phyloP scores from a whole-genome alignment of 345 rosid genomes.

The Physaria fendleri region DNA sequence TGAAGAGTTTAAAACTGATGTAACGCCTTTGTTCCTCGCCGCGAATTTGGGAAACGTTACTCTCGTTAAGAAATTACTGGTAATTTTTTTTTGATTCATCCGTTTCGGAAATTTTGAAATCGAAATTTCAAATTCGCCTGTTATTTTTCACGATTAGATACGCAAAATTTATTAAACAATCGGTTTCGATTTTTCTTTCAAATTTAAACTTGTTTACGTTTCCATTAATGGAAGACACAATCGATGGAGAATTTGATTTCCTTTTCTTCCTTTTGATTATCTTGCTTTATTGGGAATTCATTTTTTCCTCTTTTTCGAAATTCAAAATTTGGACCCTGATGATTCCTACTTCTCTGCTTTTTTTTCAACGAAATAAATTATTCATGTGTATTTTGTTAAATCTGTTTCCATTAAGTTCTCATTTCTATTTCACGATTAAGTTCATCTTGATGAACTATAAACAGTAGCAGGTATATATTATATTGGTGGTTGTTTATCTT shows the following conservation, averaged over 20 bases:
- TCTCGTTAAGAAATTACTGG: slow-evolving; percentile 80
- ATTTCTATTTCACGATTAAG: not conserved
- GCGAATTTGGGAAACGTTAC: slow-evolving; percentile 67
- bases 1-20: slow-evolving; percentile 91
- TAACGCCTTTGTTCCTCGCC: slow-evolving; percentile 85
- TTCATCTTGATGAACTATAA: not conserved
- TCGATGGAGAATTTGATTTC: slow-evolving; percentile 5
- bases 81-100: slow-evolving; percentile 20
- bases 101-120: slow-evolving; percentile 8
- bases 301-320: slow-evolving; percentile 19
- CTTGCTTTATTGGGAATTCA: too few species aligned
- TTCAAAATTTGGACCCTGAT: slow-evolving; percentile 22
- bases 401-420: not conserved
- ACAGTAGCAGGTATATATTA: not conserved
- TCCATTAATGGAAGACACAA: slow-evolving; percentile 3
- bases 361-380: not conserved
- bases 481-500: not conserved
- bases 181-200: not conserved
- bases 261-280: not conserved
- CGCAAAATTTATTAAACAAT: slow-evolving; percentile 1
- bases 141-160: too few species aligned
- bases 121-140: too few species aligned
- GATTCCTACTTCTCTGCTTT: not conserved
- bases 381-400: not conserved
- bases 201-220: not conserved